Conservation (phyloP, 768 basidiomycete genomes). For the Suillus lakei region DNA sequence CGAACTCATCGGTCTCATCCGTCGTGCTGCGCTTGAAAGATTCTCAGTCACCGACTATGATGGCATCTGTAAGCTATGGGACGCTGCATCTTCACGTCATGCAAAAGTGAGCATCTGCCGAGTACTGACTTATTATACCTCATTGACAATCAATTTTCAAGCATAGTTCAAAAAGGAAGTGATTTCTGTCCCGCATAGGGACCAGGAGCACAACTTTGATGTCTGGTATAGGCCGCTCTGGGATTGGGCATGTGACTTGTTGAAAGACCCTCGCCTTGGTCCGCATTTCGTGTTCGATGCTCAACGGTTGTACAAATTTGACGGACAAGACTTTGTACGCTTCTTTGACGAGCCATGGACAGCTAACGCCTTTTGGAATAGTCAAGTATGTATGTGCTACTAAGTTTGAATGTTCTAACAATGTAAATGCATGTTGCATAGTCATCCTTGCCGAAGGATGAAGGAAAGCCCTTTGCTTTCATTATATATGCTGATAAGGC, state of each 20-base stretch:
- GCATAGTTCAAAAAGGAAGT: constrained; percentile 21
- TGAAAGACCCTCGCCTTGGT: constrained; percentile 30
- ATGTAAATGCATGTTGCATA: background rate
- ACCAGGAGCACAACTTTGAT: constrained; percentile 18
- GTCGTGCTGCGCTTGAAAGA: background rate
- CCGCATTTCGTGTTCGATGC: constrained; percentile 38
- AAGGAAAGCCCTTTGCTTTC: constrained; percentile 33
- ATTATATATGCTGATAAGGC: constrained; percentile 48
- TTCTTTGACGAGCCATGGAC: constrained; percentile 44
- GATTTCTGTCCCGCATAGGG: constrained; percentile 22
- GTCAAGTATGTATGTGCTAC: constrained; percentile 35
- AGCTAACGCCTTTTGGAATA: constrained; percentile 38
- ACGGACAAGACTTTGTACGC: constrained; percentile 30
- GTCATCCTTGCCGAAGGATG: background rate
- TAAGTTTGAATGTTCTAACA: background rate
- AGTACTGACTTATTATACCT: background rate
- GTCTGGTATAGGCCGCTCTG: constrained; percentile 28
- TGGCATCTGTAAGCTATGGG: background rate
- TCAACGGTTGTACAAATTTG: constrained; percentile 29
- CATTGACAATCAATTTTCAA: background rate
- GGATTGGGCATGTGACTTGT: constrained; percentile 34
- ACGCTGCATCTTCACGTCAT: background rate
- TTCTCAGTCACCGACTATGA: background rate
- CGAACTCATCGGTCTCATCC: background rate
- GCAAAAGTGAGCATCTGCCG: background rate